Conservation (phyloP, 257 asterid genomes). For the Solanum corneliomulleri region DNA sequence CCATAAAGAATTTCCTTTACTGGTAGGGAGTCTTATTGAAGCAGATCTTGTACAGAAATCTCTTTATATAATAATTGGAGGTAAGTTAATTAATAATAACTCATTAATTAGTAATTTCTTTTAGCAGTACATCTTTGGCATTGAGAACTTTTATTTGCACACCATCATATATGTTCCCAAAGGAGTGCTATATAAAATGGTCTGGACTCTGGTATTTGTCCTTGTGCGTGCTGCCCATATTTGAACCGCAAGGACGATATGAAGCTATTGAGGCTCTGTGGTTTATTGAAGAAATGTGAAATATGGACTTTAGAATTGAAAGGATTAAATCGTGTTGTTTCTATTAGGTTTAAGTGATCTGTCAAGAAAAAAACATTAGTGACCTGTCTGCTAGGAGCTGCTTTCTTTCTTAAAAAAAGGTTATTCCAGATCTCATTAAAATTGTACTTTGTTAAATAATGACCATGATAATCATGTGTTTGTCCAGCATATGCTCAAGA, state of each 20-base stretch:
- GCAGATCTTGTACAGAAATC: background rate
- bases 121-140: background rate
- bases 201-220: background rate
- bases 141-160: background rate
- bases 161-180: background rate
- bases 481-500: constrained; percentile 57
- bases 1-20: background rate
- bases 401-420: background rate
- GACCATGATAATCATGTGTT: background rate
- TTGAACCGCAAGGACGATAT: background rate
- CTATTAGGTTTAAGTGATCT: background rate
- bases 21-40: background rate
- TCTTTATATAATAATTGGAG: background rate
- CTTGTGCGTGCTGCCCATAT: background rate
- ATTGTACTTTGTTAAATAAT: background rate
- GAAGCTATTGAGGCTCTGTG: background rate
- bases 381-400: background rate
- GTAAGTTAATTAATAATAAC: background rate
- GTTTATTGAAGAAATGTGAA: background rate
- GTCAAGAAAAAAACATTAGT: background rate
- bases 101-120: background rate
- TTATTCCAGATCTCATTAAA: background rate
- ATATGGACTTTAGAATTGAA: background rate
- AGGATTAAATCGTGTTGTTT: background rate
- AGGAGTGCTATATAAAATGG: background rate